Evolutionary conservation across 176 grass and related monocot species (phyloP), one percentile per base, ranked within the genome.

Genomic region (Triticum turgidum): DNA sequence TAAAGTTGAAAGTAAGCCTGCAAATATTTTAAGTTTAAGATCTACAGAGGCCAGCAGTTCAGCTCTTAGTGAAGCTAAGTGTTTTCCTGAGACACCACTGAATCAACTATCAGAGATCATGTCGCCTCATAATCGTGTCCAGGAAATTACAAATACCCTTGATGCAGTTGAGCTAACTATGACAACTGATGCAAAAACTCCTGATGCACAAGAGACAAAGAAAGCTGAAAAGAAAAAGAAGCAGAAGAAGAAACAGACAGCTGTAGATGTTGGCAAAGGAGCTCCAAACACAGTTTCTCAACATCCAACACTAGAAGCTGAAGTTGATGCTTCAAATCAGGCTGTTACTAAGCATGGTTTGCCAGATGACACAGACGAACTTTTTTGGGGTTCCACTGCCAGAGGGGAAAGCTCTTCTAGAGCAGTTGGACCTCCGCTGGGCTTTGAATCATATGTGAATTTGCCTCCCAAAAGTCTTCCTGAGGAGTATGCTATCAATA

Each of bases 161-260:
- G 61, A 73, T 73, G 64, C 5, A 33, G 65, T 41, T 39, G 87
- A 85, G 7, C 81, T 75, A 76, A 32, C 73, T 83, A 73, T 82
- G 58, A 33, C 56, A 79, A 81, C 73, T 33, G 91, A 95, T 78
- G 82, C 78, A 58, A 91, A 84, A 67, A 65, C 52, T 78, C 25
- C 81, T 81, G 92, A 91, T 77, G 64, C 47, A 85, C 90, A 77
- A 33, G 92, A 96, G 81, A 65, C 73, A 7, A 97, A 97, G 83
- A 97, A 92, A 83, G 12, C 97, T 61, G 97, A 99, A 66, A 99
- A 99, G 87, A 99, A 99, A 91, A 99, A 84, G 89, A 97, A 92
- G 80, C 97, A 94, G 86, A 99, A 97, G 78, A 95, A 93, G 76
- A 84, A 90, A 87, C 87, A 93, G 33, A 51, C 82, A 80, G 76